Percentiles rank a stretch among this genome's conserved stretches.
Evolutionary conservation across 2,329 filamentous ascomycete species (phyloP).

Genomic region (Stemphylium lycopersici): DNA sequence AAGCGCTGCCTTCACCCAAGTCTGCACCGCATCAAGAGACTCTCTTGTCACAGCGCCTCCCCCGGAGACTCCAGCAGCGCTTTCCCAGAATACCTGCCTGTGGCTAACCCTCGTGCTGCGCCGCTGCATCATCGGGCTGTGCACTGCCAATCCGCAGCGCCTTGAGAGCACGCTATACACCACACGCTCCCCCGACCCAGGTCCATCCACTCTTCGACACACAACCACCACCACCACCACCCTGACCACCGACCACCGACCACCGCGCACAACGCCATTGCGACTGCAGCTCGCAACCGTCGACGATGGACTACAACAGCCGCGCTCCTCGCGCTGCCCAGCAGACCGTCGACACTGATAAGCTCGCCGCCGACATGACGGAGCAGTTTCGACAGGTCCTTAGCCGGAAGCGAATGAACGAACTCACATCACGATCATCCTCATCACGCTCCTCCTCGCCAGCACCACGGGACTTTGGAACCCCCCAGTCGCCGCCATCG

Average conservation of each 20-base stretch:
- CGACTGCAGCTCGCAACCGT: conserved; percentile 27
- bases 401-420: conserved; percentile 84
- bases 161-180: conserved; percentile 14
- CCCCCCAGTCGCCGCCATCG: conserved; percentile 47
- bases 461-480: conserved; percentile 55
- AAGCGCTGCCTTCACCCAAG: conserved; percentile 14
- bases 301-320: conserved; percentile 45
- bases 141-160: conserved; percentile 26
- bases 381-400: conserved; percentile 86
- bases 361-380: conserved; percentile 74
- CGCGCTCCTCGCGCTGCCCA: conserved; percentile 37
- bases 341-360: conserved; percentile 35
- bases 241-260: conserved; percentile 8
- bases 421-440: conserved; percentile 67
- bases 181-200: conserved; percentile 7
- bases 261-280: conserved; percentile 11
- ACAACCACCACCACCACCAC: conserved; percentile 13
- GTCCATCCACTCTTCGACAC: conserved; percentile 16
- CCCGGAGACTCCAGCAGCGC: not conserved
- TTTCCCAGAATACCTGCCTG: conserved; percentile 20
- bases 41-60: not conserved
- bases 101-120: conserved; percentile 23
- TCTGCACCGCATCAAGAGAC: not conserved
- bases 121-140: conserved; percentile 31
- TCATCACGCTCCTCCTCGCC: conserved; percentile 67